These are phyloP conservation scores for Peronospora farinosa DNA, from an alignment of 352 stramenopile species.

Conservation along the genomic window DNA sequence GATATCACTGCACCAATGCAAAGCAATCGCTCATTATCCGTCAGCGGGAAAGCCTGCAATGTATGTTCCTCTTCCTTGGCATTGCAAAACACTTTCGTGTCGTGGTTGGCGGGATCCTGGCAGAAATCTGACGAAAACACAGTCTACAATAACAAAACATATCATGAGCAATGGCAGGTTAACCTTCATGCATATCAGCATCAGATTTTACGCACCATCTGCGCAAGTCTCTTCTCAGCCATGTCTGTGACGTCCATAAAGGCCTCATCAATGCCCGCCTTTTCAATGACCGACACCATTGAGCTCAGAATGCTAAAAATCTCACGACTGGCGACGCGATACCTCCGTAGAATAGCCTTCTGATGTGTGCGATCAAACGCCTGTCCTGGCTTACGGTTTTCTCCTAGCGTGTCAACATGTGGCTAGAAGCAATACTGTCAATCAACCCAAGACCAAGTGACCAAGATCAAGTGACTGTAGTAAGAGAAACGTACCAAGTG, in stretches of 20 bases:
- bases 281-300: conserved; percentile 54
- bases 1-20: conserved; percentile 60
- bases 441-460: not conserved
- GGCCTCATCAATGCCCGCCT: conserved; percentile 76
- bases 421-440: conserved; percentile 36
- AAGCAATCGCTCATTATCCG: conserved; percentile 55
- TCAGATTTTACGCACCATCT: conserved; percentile 26
- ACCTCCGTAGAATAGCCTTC: conserved; percentile 75
- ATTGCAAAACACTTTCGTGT: conserved; percentile 60
- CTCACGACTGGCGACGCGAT: conserved; percentile 68
- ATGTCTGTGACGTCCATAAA: conserved; percentile 77
- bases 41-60: conserved; percentile 48
- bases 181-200: not conserved
- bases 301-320: conserved; percentile 62
- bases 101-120: conserved; percentile 39
- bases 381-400: conserved; percentile 59
- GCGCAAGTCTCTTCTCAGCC: conserved; percentile 43
- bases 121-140: conserved; percentile 58
- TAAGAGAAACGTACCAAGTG: conserved; percentile 45
- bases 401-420: conserved; percentile 75
- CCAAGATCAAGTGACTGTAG: not conserved
- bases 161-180: conserved; percentile 2
- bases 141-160: conserved; percentile 14
- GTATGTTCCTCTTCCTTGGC: conserved; percentile 22
- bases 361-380: conserved; percentile 69